Evolutionary conservation across 2,329 filamentous ascomycete species (phyloP).

Genomic region (Pseudogymnoascus sp.): DNA sequence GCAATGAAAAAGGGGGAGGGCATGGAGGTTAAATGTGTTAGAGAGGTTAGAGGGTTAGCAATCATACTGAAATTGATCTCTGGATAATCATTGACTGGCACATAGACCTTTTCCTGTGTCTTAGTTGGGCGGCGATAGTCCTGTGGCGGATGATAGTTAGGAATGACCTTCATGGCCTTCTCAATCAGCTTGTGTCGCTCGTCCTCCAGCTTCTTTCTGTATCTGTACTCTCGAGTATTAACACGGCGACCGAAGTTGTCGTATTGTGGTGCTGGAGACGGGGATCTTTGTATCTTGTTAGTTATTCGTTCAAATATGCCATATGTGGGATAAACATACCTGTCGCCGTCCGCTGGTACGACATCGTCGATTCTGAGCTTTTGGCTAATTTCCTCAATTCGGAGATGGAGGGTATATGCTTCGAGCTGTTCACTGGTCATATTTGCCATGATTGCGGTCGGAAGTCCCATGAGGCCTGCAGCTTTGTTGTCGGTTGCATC

Average conservation of each 20-base stretch:
- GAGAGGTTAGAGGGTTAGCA: conserved; percentile 93
- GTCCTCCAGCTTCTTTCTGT: conserved; percentile 95
- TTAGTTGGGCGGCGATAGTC: conserved; percentile 98
- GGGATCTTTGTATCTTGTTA: conserved; percentile 54
- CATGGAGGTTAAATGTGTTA: conserved; percentile 42
- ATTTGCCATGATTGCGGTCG: conserved; percentile 90
- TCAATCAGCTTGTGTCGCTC: conserved; percentile 98
- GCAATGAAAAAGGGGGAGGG: conserved; percentile 36
- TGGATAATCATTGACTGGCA: conserved; percentile 99
- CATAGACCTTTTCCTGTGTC: conserved; percentile 99
- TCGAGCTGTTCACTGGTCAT: conserved; percentile 99
- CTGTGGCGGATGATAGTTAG: conserved; percentile 97
- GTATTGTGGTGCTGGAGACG: conserved; percentile 92
- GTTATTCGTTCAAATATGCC: not conserved
- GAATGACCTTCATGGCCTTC: conserved; percentile 98
- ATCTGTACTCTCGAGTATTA: conserved; percentile 97
- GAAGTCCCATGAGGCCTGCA: conserved; percentile 91
- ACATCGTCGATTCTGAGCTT: conserved; percentile 99
- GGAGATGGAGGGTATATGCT: conserved; percentile 89
- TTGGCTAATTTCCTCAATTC: conserved; percentile 98
- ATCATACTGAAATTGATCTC: conserved; percentile 99
- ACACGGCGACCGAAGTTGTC: conserved; percentile 99
- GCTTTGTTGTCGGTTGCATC: conserved; percentile 98
- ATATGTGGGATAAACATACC: conserved; percentile 48
- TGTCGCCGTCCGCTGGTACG: conserved; percentile 89